phyloP scores from a whole-genome alignment of 371 early-diverging fungal genomes.

The Umbelopsis sp. region DNA sequence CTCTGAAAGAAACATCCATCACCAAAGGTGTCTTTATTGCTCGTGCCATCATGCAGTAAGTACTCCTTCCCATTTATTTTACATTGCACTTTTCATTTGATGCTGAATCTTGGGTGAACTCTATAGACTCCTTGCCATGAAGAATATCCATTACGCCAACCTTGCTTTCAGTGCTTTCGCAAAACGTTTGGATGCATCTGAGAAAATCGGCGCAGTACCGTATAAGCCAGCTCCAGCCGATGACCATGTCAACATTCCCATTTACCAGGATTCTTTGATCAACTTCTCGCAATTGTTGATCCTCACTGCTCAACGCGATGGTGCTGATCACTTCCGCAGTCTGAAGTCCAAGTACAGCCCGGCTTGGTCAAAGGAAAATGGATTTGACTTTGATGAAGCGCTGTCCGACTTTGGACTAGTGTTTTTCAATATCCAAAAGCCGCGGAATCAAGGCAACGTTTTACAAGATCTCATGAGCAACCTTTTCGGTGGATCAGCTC shows the following conservation, averaged over 20 bases:
- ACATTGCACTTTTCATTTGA: neutral
- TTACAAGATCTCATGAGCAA: slow-evolving; percentile 75
- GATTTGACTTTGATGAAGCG: slow-evolving; percentile 39
- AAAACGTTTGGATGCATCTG: slow-evolving; percentile 33
- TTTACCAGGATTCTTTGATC: slow-evolving; percentile 64
- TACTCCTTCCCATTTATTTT: slow-evolving; percentile 15
- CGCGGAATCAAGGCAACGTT: slow-evolving; percentile 69
- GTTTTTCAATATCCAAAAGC: slow-evolving; percentile 70
- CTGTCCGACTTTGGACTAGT: slow-evolving; percentile 60
- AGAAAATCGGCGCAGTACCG: slow-evolving; percentile 27
- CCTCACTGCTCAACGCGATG: slow-evolving; percentile 71
- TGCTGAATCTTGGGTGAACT: neutral
- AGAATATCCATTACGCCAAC: slow-evolving; percentile 75
- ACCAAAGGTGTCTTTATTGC: slow-evolving; percentile 79
- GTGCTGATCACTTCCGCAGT: slow-evolving; percentile 60
- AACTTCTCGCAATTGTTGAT: slow-evolving; percentile 76
- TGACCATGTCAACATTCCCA: slow-evolving; percentile 38
- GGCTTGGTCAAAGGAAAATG: slow-evolving; percentile 38
- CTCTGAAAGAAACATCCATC: slow-evolving; percentile 44
- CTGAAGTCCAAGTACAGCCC: slow-evolving; percentile 59
- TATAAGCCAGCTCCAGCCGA: slow-evolving; percentile 41
- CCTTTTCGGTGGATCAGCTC: slow-evolving; percentile 56
- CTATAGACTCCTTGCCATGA: slow-evolving; percentile 60
- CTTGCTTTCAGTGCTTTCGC: slow-evolving; percentile 66
- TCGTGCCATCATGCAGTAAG: slow-evolving; percentile 81